Evolutionary conservation across 371 early-diverging fungal species (phyloP).

Genomic region (Syncephalis plumigaleata): DNA sequence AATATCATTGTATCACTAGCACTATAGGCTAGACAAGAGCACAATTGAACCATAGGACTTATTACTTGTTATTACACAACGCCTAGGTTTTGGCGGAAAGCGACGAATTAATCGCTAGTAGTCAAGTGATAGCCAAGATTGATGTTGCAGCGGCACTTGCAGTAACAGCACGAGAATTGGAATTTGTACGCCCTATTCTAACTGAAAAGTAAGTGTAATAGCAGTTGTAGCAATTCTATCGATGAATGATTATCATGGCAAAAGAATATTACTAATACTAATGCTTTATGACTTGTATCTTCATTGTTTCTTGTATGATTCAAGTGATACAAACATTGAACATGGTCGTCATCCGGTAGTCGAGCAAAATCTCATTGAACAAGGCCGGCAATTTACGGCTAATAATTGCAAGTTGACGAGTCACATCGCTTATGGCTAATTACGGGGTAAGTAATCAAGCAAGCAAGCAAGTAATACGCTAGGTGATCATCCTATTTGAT

Average conservation of each 20-base stretch:
- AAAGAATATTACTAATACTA: too few relatives aligned
- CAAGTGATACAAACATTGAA: conserved; percentile 10
- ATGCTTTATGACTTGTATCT: too few relatives aligned
- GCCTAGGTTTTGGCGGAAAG: conserved; percentile 18
- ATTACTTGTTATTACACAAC: too few relatives aligned
- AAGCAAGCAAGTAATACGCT: too few relatives aligned
- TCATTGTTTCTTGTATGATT: too few relatives aligned
- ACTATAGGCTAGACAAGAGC: too few relatives aligned
- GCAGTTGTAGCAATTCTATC: too few relatives aligned
- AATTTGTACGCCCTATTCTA: conserved; percentile 38
- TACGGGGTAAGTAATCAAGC: conserved; percentile 34
- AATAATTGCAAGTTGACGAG: conserved; percentile 50
- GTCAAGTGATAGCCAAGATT: conserved; percentile 38
- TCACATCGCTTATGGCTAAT: conserved; percentile 42
- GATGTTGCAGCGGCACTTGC: conserved; percentile 50
- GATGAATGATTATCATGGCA: too few relatives aligned
- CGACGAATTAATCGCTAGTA: conserved; percentile 17
- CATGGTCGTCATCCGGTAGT: conserved; percentile 84
- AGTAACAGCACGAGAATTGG: conserved; percentile 23
- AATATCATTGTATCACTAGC: too few relatives aligned
- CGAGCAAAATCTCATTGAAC: conserved; percentile 40
- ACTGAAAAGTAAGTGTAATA: conserved; percentile 20
- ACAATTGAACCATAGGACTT: too few relatives aligned
- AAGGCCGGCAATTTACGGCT: conserved; percentile 41
- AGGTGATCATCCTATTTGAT: too few relatives aligned